Base-by-base conservation (phyloP, 2,329 filamentous ascomycete genomes). In the Venturiaceae sp. region DNA sequence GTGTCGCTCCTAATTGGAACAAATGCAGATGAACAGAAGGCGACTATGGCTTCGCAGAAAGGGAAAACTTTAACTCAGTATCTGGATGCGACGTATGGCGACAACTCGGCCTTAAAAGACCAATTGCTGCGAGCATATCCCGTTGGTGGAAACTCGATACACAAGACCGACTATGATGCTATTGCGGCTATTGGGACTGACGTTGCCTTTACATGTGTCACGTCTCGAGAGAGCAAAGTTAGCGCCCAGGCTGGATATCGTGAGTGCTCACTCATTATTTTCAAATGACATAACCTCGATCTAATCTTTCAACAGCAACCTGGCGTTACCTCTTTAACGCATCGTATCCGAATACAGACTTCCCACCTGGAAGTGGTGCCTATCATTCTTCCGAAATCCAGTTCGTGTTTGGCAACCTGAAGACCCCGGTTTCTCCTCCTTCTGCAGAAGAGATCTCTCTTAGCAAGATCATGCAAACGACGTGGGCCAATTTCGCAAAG, bases 291-390 rank as follows among this genome's bases (percentile, higher is more conserved):
- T 62, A 11, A 63, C 64, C 0, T 73, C 70, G 71, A 69, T 68
- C 1, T 55, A 62, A 2, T 73, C 73, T 55, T 70, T 69, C 1
- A n/a, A n/a, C 69, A 69, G 62, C 63, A 2, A 61, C 63, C 32
- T 73, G 69, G 70, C 63, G 70, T 30, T 74, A 72, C 63, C 68
- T 68, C 56, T 73, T 67, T 65, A 73, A 72, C 57, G 68, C 68
- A 36, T 62, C 64, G 6, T 72, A 71, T 61, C 61, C 66, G 2
- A 72, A 72, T 58, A 65, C 63, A 3, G 67, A 69, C 54, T 53
- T 59, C 36, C 67, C 64, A 58, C 64, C 62, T 6, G 62, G 67
- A 44, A 60, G 65, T 46, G 71, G 70, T 21, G 69, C 65, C n/a
- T 74, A 66, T 52, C 69, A 72, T 61, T 60, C 65, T n/a, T 64